Conservation (phyloP, 2,329 filamentous ascomycete species). For the Hypoxylon sp. region DNA sequence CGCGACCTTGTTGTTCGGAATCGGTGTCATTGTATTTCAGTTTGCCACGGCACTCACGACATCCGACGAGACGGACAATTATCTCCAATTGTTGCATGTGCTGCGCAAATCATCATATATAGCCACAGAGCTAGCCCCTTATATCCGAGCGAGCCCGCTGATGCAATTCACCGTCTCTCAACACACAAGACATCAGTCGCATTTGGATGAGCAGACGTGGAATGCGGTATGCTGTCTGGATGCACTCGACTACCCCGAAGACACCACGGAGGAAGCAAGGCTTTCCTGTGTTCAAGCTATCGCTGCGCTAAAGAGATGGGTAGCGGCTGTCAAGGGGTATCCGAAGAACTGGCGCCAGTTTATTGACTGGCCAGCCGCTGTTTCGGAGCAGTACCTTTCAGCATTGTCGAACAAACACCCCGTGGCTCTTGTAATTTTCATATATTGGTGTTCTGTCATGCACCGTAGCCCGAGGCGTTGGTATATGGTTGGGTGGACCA, state of each 20-base stretch:
- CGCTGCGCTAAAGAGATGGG: conserved; percentile 34
- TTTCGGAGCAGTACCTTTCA: conserved; percentile 34
- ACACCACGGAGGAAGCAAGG: conserved; percentile 17
- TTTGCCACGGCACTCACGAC: conserved; percentile 27
- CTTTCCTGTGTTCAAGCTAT: conserved; percentile 30
- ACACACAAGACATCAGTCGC: not conserved
- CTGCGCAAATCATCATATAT: conserved; percentile 34
- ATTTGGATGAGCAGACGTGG: conserved; percentile 15
- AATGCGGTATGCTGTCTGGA: conserved; percentile 20
- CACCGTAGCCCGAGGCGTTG: conserved; percentile 36
- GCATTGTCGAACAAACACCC: conserved; percentile 31
- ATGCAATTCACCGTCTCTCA: conserved; percentile 14
- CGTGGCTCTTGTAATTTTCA: conserved; percentile 35
- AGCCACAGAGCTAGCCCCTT: conserved; percentile 27
- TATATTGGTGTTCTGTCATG: conserved; percentile 42
- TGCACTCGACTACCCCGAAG: conserved; percentile 11
- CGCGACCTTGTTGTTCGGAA: conserved; percentile 35
- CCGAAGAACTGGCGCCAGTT: conserved; percentile 38
- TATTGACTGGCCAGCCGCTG: conserved; percentile 36
- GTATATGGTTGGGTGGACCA: conserved; percentile 39
- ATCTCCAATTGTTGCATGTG: conserved; percentile 33
- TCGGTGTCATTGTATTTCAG: conserved; percentile 40
- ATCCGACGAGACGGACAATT: conserved; percentile 19
- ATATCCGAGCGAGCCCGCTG: conserved; percentile 29
- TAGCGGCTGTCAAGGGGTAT: conserved; percentile 14